phyloP scores from a whole-genome alignment of 768 basidiomycete species.

The Suillus hirtellus region DNA sequence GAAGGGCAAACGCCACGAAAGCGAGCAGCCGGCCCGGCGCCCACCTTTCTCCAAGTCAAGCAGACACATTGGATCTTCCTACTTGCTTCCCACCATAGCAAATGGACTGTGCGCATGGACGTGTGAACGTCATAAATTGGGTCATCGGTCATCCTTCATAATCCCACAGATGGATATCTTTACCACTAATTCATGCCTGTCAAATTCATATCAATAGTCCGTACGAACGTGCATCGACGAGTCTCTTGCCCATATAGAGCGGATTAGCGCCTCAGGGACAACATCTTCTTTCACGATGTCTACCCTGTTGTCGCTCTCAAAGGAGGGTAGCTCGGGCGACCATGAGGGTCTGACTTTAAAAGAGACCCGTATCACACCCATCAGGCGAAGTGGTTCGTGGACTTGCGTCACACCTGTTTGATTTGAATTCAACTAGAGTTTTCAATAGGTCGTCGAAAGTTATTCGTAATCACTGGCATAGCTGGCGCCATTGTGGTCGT shows the following conservation, averaged over 20 bases:
- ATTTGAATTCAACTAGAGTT: neutral
- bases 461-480: conserved; percentile 18
- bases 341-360: conserved; percentile 6
- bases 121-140: no score
- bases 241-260: neutral
- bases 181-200: neutral
- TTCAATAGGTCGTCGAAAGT: conserved; percentile 22
- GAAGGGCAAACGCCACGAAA: no score
- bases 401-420: neutral
- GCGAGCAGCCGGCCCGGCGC: no score
- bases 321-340: conserved; percentile 12
- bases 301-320: conserved; percentile 4
- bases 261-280: neutral
- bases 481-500: conserved; percentile 15
- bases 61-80: no score
- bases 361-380: neutral
- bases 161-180: neutral
- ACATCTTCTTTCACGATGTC: conserved; percentile 6
- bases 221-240: conserved; percentile 14
- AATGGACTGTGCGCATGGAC: no score
- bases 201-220: neutral
- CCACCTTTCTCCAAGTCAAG: no score
- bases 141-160: neutral
- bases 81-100: no score
- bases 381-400: conserved; percentile 8